Base-by-base conservation (phyloP, 106 monocot species). In the Alisma plantagoaquatica region DNA sequence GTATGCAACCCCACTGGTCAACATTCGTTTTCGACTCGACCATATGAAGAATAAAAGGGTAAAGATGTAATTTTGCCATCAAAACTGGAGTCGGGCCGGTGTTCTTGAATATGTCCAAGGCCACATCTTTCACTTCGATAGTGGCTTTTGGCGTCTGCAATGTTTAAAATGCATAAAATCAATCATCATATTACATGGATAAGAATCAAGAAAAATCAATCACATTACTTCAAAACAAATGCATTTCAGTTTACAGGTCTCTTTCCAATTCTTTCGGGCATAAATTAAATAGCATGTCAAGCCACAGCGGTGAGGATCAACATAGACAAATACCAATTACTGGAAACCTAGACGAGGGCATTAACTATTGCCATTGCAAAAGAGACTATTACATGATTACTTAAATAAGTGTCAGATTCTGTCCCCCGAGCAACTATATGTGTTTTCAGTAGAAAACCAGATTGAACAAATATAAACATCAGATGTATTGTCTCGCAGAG, bases 61-160 rank as follows among this genome's bases (percentile, higher is more conserved):
- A 57, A 54, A 91, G 54, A 23, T 75, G 70, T n/a, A 91, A 29
- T 61, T 75, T 72, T 66, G 81, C 52, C 65, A 53, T 59, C 54
- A 84, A 65, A 51, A 66, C 30, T 19, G 77, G 70, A 77, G 66
- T 68, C 4, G 74, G 68, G 44, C 71, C 77, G 22, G 74, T 66
- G 66, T 43, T 56, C 73, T 75, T 80, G 16, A 68, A 80, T 35
- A 84, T 71, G 53, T 81, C 84, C 45, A 84, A 3, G 27, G 51
- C 60, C 11, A 91, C 49, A 54, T 77, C 84, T 60, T 77, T 91
- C 35, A 84, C 71, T 67, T 79, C 80, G 67, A 77, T 46, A 12
- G 54, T 63, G 64, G 72, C 80, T 75, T 75, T 77, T 60, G 80
- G 71, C 2, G 29, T 65, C 91, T 91, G 63, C 35, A 76, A 43